Evolutionary conservation across 371 early-diverging fungal genomes (phyloP).

Genomic region (Syncephalastrum monosporum): DNA sequence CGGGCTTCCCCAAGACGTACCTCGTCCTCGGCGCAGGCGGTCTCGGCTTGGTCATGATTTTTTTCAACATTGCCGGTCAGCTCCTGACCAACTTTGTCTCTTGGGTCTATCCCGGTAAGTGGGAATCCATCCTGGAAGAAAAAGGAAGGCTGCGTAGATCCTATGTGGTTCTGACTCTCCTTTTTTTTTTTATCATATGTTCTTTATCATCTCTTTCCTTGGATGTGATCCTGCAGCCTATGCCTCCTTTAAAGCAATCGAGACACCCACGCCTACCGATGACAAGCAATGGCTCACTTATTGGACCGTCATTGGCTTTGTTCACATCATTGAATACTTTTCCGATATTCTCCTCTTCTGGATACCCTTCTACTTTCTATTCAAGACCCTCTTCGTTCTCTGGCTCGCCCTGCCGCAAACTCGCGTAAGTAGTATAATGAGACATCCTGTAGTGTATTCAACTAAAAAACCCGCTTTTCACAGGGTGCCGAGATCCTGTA

Average conservation of each 20-base stretch:
- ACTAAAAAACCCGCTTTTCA: not conserved
- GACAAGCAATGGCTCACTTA: constrained; percentile 90
- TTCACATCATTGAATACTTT: constrained; percentile 86
- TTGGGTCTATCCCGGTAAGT: constrained; percentile 80
- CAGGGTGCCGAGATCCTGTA: constrained; percentile 33
- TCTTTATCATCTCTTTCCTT: too few relatives aligned
- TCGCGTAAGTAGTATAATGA: constrained; percentile 51
- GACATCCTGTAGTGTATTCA: not conserved
- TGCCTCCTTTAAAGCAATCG: constrained; percentile 94
- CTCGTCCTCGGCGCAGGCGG: constrained; percentile 59
- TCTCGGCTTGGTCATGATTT: constrained; percentile 70
- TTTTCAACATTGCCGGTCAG: constrained; percentile 85
- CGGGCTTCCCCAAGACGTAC: constrained; percentile 20
- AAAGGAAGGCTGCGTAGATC: not conserved
- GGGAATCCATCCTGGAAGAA: not conserved
- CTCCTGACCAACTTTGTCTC: constrained; percentile 81
- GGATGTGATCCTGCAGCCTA: constrained; percentile 58
- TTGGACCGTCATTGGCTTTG: constrained; percentile 86
- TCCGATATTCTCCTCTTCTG: constrained; percentile 81
- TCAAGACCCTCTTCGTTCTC: constrained; percentile 85
- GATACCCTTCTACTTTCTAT: constrained; percentile 90
- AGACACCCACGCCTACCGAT: constrained; percentile 72
- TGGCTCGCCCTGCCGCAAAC: constrained; percentile 84
- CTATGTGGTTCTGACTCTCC: not conserved
- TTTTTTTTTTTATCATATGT: not conserved